Conservation (phyloP, 352 stramenopile species). For the Phytophthora rubi region DNA sequence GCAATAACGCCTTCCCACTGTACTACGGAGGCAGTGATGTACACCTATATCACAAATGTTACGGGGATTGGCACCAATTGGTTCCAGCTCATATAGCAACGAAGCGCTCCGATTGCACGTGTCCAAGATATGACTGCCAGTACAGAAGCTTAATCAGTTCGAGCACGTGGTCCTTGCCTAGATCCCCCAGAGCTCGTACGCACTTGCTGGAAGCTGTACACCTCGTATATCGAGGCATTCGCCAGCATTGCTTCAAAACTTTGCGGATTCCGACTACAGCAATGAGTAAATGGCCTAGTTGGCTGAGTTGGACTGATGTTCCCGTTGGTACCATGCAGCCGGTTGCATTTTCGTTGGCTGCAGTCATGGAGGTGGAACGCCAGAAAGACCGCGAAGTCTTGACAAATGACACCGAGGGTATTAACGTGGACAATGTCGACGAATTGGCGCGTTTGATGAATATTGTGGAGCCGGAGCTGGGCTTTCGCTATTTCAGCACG, state of each 20-base stretch:
- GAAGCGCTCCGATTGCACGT: background rate
- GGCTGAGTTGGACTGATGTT: background rate
- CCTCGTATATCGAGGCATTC: slow-evolving; percentile 14
- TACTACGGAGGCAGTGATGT: slow-evolving; percentile 3
- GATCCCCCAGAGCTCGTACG: background rate
- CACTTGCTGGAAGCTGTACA: slow-evolving; percentile 8
- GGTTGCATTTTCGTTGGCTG: slow-evolving; percentile 7
- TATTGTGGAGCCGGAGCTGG: background rate
- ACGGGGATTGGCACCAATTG: slow-evolving; percentile 10
- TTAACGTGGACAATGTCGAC: slow-evolving; percentile 1
- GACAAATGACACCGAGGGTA: background rate
- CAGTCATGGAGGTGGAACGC: background rate
- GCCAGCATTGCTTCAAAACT: slow-evolving; percentile 6
- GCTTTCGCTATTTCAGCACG: slow-evolving; percentile 4
- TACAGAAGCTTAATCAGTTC: background rate
- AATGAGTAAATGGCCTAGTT: background rate
- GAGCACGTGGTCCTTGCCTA: background rate
- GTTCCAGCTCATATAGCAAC: background rate
- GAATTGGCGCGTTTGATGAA: slow-evolving; percentile 5
- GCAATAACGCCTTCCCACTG: background rate
- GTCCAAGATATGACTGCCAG: background rate
- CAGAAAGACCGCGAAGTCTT: background rate
- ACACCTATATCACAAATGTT: slow-evolving; percentile 9
- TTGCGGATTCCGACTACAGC: background rate
- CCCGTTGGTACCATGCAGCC: slow-evolving; percentile 5